These are phyloP conservation scores for Artomyces pyxidatus DNA, from an alignment of 768 basidiomycete species.

Conservation along the genomic window DNA sequence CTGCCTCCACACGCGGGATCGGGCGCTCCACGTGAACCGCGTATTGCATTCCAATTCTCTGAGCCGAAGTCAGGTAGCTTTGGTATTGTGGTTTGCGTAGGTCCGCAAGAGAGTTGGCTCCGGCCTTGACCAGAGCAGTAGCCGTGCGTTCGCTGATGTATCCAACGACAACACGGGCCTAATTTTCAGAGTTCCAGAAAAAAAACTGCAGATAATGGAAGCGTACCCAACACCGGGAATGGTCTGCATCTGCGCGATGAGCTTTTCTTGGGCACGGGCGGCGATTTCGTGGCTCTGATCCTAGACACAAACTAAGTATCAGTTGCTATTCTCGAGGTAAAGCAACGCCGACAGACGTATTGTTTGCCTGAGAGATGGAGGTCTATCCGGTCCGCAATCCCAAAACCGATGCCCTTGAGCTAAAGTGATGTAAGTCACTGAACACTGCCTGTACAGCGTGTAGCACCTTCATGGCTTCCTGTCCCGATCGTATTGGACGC, in stretches of 20 bases:
- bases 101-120: slow-evolving; percentile 37
- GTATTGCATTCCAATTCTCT: slow-evolving; percentile 34
- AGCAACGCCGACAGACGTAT: slow-evolving; percentile 12
- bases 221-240: slow-evolving; percentile 44
- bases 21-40: slow-evolving; percentile 28
- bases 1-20: slow-evolving; percentile 34
- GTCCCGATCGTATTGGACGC: slow-evolving; percentile 6
- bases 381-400: slow-evolving; percentile 16
- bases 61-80: slow-evolving; percentile 29
- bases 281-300: slow-evolving; percentile 15
- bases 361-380: slow-evolving; percentile 12
- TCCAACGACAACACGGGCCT: neutral
- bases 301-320: slow-evolving; percentile 3
- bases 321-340: neutral
- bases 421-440: neutral
- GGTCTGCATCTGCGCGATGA: slow-evolving; percentile 26
- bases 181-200: neutral
- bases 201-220: neutral
- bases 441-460: neutral
- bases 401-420: slow-evolving; percentile 14
- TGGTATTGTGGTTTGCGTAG: slow-evolving; percentile 29
- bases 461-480: slow-evolving; percentile 15
- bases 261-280: slow-evolving; percentile 20
- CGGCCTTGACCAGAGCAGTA: slow-evolving; percentile 39
- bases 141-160: slow-evolving; percentile 26